These are phyloP conservation scores for Rhexocercosporidium sp. DNA, from an alignment of 2,329 filamentous ascomycete genomes.

Conservation along the genomic window DNA sequence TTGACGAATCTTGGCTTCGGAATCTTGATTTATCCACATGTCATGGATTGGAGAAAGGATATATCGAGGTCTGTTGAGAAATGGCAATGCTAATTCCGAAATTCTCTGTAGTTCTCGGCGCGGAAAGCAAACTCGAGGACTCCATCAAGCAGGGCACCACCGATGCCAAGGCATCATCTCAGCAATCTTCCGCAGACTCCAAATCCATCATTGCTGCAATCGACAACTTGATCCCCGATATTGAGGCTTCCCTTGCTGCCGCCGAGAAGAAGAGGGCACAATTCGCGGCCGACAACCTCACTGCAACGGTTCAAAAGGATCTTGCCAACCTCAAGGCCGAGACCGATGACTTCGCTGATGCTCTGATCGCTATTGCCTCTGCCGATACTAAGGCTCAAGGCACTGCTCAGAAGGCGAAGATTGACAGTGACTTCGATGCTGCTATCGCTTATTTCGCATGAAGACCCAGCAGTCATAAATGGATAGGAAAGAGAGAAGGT, in stretches of 20 bases:
- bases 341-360: slow-evolving; percentile 22
- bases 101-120: not conserved
- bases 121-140: slow-evolving; percentile 19
- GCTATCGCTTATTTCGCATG: slow-evolving; percentile 11
- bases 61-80: not conserved
- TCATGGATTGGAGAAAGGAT: not conserved
- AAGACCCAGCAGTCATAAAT: not conserved
- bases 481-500: not conserved
- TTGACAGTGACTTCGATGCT: slow-evolving; percentile 17
- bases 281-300: slow-evolving; percentile 19
- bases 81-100: not conserved
- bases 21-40: not conserved
- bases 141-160: slow-evolving; percentile 20
- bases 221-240: slow-evolving; percentile 17
- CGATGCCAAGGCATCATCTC: slow-evolving; percentile 20
- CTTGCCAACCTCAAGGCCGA: slow-evolving; percentile 17
- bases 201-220: slow-evolving; percentile 12
- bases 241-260: slow-evolving; percentile 15
- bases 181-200: slow-evolving; percentile 22
- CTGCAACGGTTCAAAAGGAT: slow-evolving; percentile 12
- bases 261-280: slow-evolving; percentile 25
- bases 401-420: slow-evolving; percentile 13
- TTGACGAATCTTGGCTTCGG: not conserved
- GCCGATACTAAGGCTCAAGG: slow-evolving; percentile 19
- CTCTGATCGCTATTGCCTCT: slow-evolving; percentile 28